A percentile compares a stretch with the other conserved stretches of the same genome.
phyloP scores from a whole-genome alignment of 1,284 basidiomycete genomes.

The Ceratobasidium sp. region DNA sequence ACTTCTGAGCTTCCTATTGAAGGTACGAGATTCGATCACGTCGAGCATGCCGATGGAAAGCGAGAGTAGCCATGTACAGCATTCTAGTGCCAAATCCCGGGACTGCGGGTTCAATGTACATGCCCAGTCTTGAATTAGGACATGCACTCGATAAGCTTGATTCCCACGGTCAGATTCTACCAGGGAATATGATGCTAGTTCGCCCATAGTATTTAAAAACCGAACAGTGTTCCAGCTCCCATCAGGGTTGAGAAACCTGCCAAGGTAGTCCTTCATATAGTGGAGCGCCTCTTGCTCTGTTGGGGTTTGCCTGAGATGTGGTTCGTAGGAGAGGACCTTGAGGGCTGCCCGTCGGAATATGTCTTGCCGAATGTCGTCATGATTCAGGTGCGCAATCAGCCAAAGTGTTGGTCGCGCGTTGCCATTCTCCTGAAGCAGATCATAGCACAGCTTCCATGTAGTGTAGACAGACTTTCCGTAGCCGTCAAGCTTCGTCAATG shows the following conservation, averaged over 20 bases:
- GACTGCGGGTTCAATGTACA: not conserved
- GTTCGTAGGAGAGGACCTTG: not conserved
- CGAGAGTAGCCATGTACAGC: not conserved
- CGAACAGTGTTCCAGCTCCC: not conserved
- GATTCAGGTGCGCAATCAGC: conserved; percentile 8
- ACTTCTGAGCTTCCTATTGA: no score
- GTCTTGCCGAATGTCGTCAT: not conserved
- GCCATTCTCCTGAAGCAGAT: not conserved
- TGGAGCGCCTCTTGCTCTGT: not conserved
- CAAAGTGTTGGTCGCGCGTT: not conserved
- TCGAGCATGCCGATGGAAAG: no score
- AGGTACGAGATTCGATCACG: no score
- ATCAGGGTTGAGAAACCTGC: not conserved
- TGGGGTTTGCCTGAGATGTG: not conserved
- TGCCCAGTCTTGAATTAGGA: not conserved
- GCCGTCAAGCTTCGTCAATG: not conserved
- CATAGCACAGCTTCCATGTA: conserved; percentile 10
- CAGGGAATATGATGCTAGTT: not conserved
- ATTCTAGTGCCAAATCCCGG: no score
- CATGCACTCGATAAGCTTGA: not conserved
- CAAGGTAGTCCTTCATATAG: not conserved
- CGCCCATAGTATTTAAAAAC: not conserved
- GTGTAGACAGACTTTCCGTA: conserved; percentile 22
- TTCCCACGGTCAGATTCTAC: not conserved
- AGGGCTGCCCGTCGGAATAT: no score